A percentile compares a stretch with the other conserved stretches of the same genome.
Evolutionary conservation across 2,329 filamentous ascomycete species (phyloP).

Genomic region (Cryphonectria carpinicola): DNA sequence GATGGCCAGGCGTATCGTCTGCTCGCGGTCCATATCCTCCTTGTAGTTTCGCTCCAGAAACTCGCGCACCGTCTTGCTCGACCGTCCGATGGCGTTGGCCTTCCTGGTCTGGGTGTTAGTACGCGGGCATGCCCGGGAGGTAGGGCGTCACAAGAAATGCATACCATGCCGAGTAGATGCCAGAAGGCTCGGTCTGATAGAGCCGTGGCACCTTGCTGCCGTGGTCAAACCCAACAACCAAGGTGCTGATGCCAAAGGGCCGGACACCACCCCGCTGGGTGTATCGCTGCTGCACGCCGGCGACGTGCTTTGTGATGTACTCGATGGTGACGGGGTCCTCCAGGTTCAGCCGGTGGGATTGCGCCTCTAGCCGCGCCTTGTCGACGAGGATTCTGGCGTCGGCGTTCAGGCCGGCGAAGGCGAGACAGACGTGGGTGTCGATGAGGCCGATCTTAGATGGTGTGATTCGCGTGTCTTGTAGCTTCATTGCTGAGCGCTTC

Average conservation of each 20-base stretch:
- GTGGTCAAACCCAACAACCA: slow-evolving; percentile 98
- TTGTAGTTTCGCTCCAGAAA: slow-evolving; percentile 99
- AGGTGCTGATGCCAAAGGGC: slow-evolving; percentile 97
- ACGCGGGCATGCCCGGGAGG: neutral
- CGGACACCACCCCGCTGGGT: slow-evolving; percentile 97
- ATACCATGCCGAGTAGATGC: slow-evolving; percentile 98
- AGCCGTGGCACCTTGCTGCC: slow-evolving; percentile 85
- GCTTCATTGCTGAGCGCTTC: slow-evolving; percentile 98
- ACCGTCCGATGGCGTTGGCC: slow-evolving; percentile 97
- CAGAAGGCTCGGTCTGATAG: slow-evolving; percentile 98
- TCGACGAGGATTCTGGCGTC: slow-evolving; percentile 98
- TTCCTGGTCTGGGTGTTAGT: slow-evolving; percentile 66
- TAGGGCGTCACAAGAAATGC: slow-evolving; percentile 38
- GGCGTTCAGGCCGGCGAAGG: slow-evolving; percentile 95
- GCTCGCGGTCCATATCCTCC: slow-evolving; percentile 94
- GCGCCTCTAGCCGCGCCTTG: slow-evolving; percentile 95
- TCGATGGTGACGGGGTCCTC: slow-evolving; percentile 98
- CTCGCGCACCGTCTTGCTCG: slow-evolving; percentile 97
- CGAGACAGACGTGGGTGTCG: slow-evolving; percentile 94
- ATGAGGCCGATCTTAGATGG: slow-evolving; percentile 97
- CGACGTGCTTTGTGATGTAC: slow-evolving; percentile 99
- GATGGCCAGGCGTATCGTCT: slow-evolving; percentile 95
- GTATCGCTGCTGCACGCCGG: slow-evolving; percentile 97
- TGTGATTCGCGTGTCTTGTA: slow-evolving; percentile 98
- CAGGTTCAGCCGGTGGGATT: slow-evolving; percentile 94